A percentile compares a stretch with the other conserved stretches of the same genome.
phyloP scores from a whole-genome alignment of 805 yeast genomes.

The Wickerhamomyces xylosicus region DNA sequence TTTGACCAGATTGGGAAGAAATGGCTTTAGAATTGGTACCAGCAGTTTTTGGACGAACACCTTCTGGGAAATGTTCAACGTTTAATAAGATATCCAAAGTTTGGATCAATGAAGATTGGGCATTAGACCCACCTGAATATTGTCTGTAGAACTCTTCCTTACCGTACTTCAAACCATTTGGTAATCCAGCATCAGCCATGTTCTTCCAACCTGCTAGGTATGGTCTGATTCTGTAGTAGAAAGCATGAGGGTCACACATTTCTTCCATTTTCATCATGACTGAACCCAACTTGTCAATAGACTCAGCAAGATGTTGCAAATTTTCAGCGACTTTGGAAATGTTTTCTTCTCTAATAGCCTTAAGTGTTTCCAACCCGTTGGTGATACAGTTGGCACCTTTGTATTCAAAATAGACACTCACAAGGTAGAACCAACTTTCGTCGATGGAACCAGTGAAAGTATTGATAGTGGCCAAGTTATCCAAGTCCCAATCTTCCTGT shows the following conservation, averaged over 20 bases:
- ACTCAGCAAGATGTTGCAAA: slow-evolving; percentile 61
- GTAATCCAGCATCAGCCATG: slow-evolving; percentile 79
- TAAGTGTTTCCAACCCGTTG: slow-evolving; percentile 59
- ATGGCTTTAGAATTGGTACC: slow-evolving; percentile 10
- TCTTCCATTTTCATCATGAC: slow-evolving; percentile 79
- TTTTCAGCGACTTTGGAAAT: slow-evolving; percentile 28
- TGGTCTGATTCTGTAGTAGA: slow-evolving; percentile 80
- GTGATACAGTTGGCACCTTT: slow-evolving; percentile 66
- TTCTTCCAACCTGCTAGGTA: slow-evolving; percentile 91
- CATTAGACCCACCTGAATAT: slow-evolving; percentile 88
- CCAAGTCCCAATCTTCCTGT: slow-evolving; percentile 34
- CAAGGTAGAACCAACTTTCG: slow-evolving; percentile 90
- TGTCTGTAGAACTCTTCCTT: slow-evolving; percentile 42
- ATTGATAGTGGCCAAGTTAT: slow-evolving; percentile 65
- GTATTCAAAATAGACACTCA: slow-evolving; percentile 78
- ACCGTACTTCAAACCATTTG: slow-evolving; percentile 73
- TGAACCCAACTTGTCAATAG: slow-evolving; percentile 63
- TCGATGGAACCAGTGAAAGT: slow-evolving; percentile 88
- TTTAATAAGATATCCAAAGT: slow-evolving; percentile 69
- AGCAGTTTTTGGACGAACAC: slow-evolving; percentile 29
- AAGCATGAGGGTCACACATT: slow-evolving; percentile 89
- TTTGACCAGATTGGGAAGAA: slow-evolving; percentile 21
- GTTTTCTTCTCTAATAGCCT: slow-evolving; percentile 39
- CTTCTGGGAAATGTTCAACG: slow-evolving; percentile 74
- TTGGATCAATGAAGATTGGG: slow-evolving; percentile 85